Conservation (phyloP, 2,329 filamentous ascomycete species). For the Immersiporthe knoxdaviesiana region DNA sequence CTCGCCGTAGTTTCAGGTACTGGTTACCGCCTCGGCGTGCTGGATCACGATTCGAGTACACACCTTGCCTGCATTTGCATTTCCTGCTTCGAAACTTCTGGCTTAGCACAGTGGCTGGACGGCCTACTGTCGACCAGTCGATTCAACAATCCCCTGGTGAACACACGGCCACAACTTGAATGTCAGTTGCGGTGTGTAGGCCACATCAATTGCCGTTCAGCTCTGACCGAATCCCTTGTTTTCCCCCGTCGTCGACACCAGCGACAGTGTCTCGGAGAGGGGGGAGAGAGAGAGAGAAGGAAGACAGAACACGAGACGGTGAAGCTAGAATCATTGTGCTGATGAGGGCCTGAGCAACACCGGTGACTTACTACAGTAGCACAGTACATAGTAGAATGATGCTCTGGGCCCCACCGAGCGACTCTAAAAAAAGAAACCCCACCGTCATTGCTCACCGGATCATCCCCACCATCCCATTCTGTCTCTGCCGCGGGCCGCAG, state of each 20-base stretch:
- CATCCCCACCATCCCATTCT: constrained; percentile 6
- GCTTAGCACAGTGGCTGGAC: neutral
- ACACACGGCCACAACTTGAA: neutral
- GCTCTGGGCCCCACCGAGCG: constrained; percentile 15
- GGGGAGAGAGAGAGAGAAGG: neutral
- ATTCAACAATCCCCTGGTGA: neutral
- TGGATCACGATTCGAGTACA: constrained; percentile 19
- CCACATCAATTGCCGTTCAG: neutral
- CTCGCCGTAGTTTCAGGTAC: neutral
- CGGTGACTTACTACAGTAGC: too few relatives aligned
- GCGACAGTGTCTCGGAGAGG: neutral
- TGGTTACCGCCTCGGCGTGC: constrained; percentile 8
- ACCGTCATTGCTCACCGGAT: constrained; percentile 13
- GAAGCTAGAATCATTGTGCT: neutral
- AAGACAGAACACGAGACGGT: neutral
- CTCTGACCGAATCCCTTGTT: neutral
- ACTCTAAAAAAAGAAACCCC: constrained; percentile 11
- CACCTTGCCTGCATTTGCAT: neutral
- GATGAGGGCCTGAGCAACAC: neutral
- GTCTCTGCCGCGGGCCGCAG: neutral
- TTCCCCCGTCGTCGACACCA: neutral
- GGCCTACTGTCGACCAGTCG: constrained; percentile 2
- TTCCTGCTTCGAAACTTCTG: neutral
- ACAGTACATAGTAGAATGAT: neutral
- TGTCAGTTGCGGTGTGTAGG: neutral